A percentile compares a stretch with the other conserved stretches of the same genome.
Evolutionary conservation across 2,329 filamentous ascomycete species (phyloP).

Genomic region (Aspergillus hortae): DNA sequence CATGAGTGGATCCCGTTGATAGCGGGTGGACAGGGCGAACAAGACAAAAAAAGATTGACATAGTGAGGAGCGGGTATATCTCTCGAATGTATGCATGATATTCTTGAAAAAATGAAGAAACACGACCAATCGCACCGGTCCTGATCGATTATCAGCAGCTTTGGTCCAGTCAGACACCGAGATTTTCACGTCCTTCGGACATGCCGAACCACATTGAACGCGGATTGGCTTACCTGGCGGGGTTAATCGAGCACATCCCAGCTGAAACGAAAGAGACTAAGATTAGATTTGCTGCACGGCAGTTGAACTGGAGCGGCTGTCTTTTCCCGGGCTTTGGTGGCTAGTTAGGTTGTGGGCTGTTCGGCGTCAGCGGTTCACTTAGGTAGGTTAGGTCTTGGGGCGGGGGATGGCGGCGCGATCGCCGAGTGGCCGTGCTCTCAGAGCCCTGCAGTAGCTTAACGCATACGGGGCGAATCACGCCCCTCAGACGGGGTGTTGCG

Average conservation of each 20-base stretch:
- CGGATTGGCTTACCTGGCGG: neutral
- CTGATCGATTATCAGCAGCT: too few species aligned
- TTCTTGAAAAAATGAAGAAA: too few species aligned
- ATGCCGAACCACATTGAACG: too few species aligned
- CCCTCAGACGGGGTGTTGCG: neutral
- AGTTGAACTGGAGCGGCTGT: constrained; percentile 2
- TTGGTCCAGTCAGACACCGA: too few species aligned
- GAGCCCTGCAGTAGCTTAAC: constrained; percentile 13
- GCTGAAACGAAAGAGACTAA: constrained; percentile 11
- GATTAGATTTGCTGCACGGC: constrained; percentile 5
- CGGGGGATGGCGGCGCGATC: constrained; percentile 4
- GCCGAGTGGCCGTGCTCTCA: constrained; percentile 9
- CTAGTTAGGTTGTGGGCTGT: neutral
- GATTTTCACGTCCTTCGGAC: too few species aligned
- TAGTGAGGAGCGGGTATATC: too few species aligned
- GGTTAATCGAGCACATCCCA: constrained; percentile 8
- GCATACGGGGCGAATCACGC: constrained; percentile 5
- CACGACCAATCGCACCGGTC: too few species aligned
- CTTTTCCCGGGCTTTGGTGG: neutral
- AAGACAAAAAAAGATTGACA: neutral
- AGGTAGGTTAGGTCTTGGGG: neutral
- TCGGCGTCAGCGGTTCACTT: neutral
- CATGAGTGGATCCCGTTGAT: neutral
- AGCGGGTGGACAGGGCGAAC: neutral
- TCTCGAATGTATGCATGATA: too few species aligned